These are phyloP conservation scores for Nannochloropsis granulata DNA, from an alignment of 108 stramenopile species.

Conservation along the genomic window DNA sequence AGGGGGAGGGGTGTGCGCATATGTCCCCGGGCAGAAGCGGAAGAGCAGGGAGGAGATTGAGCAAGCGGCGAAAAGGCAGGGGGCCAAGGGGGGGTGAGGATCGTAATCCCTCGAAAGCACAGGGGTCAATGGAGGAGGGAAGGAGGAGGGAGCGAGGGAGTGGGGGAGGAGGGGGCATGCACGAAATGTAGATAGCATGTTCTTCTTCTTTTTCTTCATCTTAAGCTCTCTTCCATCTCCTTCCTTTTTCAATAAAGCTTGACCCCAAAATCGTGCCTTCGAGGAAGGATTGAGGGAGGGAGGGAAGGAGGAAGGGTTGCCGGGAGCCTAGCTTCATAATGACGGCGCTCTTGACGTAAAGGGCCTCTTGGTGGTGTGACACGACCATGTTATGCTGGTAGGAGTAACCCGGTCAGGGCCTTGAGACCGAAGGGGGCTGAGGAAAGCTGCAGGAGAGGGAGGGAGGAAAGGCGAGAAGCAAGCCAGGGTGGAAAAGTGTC, in stretches of 20 bases:
- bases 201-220: too few relatives aligned
- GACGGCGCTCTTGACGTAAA: neutral
- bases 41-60: neutral
- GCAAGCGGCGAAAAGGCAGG: neutral
- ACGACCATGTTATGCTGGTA: neutral
- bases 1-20: neutral
- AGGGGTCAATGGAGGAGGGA: neutral
- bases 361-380: neutral
- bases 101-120: neutral
- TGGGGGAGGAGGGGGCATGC: neutral
- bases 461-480: too few relatives aligned
- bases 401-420: neutral
- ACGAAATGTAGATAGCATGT: neutral
- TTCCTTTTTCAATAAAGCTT: neutral
- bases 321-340: neutral
- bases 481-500: too few relatives aligned
- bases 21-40: neutral
- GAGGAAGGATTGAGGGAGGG: neutral
- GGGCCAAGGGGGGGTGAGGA: neutral
- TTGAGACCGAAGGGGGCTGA: neutral
- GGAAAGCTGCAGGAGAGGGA: too few relatives aligned
- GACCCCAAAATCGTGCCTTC: neutral
- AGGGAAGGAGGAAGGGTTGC: neutral
- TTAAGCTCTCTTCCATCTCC: too few relatives aligned
- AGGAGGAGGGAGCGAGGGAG: neutral